phyloP scores from a whole-genome alignment of 23 red algal genomes.

The Chondrus crispus region DNA sequence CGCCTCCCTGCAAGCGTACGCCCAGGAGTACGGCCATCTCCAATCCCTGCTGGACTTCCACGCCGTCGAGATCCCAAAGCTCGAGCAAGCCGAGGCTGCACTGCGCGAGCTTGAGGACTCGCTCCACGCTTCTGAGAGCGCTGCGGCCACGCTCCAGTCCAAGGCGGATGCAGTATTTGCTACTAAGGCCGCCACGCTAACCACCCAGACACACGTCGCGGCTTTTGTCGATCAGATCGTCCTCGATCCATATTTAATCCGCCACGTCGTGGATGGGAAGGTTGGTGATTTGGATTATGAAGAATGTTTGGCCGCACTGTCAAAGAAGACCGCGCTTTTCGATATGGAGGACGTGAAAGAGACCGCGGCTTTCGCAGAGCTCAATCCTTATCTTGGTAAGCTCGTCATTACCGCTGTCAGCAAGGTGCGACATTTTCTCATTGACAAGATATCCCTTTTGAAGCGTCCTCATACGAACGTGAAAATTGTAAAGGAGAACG shows the following conservation, averaged over 20 bases:
- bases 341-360: constrained; percentile 65
- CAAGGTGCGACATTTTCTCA: constrained; percentile 59
- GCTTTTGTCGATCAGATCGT: constrained; percentile 69
- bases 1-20: not conserved
- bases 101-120: not conserved
- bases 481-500: constrained; percentile 94
- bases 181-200: not conserved
- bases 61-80: not conserved
- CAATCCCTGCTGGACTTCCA: not conserved
- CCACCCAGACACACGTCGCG: constrained; percentile 40
- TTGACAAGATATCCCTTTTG: constrained; percentile 75
- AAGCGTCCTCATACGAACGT: constrained; percentile 95
- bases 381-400: constrained; percentile 41
- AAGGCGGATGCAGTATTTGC: no score
- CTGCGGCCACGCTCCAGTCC: not conserved
- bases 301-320: constrained; percentile 47
- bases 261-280: constrained; percentile 69
- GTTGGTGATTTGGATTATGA: constrained; percentile 62
- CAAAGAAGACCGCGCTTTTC: constrained; percentile 75
- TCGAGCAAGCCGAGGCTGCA: not conserved
- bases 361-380: constrained; percentile 58
- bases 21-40: not conserved
- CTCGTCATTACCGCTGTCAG: constrained; percentile 64
- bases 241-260: constrained; percentile 42
- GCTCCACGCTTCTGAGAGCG: not conserved